Base-by-base conservation (phyloP, 164 flowering plant species). In the Chimonanthus salicifolius region DNA sequence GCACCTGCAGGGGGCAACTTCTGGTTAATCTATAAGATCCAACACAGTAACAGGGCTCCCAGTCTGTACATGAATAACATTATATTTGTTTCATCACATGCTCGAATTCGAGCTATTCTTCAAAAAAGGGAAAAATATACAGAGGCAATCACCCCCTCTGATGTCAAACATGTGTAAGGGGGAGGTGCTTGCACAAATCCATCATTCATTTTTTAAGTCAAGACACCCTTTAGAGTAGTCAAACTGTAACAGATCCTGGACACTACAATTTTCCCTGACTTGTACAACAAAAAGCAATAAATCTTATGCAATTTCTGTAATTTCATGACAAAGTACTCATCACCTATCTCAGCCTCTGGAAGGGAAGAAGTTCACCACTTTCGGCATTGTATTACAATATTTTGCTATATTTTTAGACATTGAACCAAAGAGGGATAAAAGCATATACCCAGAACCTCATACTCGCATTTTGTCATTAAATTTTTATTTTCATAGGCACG, bases 21-120 rank as follows among this genome's bases (percentile, higher is more conserved):
- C 50, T 47, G 54, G 9, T 44, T 11, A 63, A 69, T 21, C 44
- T 73, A 64, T 58, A 50, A 73, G 67, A 68, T 47, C 33, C 71
- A 74, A 74, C 16, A 76, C 54, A 58, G 68, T 4, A 47, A 46
- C 44, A 70, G n/a, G 79, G 48, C 45, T 66, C 48, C 46, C 67
- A 70, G 78, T 62, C 48, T 72, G 78, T 81, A 79, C 72, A 78
- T 80, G 74, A 60, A 67, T 67, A 44, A 74, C 65, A 63, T 64
- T 47, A 74, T 76, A 13, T 69, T 76, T 78, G 73, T 78, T 80
- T 66, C 69, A 49, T 58, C 78, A 71, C 66, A 73, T 71, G 78
- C 82, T 78, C 80, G 15, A 70, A 80, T 33, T 48, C 20, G 82
- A 78, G 86, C 81, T 74, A 83, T 83, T 76, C 68, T 76, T 74